Evolutionary conservation across 352 stramenopile species (phyloP).

Genomic region (Phytopythium vexans): DNA sequence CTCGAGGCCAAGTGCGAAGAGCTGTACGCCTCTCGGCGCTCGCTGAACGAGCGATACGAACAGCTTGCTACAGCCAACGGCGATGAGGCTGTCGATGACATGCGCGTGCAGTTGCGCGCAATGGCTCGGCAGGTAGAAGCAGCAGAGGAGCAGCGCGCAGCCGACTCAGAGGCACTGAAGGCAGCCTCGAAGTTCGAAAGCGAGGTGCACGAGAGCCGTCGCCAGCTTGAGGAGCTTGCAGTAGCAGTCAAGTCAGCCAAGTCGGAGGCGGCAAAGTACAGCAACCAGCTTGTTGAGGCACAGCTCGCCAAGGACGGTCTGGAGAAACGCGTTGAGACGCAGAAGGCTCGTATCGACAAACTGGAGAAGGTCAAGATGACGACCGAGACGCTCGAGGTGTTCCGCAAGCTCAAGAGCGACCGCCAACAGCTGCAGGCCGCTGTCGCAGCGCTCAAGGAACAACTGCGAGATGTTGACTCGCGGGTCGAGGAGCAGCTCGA

Average conservation of each 20-base stretch:
- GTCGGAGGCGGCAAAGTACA: conserved; percentile 48
- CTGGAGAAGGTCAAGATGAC: conserved; percentile 86
- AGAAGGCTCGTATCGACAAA: conserved; percentile 69
- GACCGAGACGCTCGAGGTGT: conserved; percentile 62
- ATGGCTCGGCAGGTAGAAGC: conserved; percentile 22
- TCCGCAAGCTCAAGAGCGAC: conserved; percentile 63
- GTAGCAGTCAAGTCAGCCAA: conserved; percentile 57
- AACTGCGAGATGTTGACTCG: conserved; percentile 10
- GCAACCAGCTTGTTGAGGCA: conserved; percentile 38
- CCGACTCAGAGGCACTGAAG: conserved; percentile 4
- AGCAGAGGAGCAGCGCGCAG: conserved; percentile 18
- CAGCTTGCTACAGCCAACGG: no score
- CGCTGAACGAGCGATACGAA: conserved; percentile 21
- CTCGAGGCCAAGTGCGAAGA: conserved; percentile 30
- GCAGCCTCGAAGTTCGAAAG: conserved; percentile 32
- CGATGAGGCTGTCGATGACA: conserved; percentile 23
- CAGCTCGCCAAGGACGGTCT: conserved; percentile 42
- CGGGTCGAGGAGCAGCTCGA: conserved; percentile 5
- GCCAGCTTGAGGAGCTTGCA: conserved; percentile 43
- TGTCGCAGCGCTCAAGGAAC: conserved; percentile 32
- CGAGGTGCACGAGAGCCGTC: conserved; percentile 38
- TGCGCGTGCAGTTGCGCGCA: conserved; percentile 22
- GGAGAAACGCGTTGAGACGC: conserved; percentile 41
- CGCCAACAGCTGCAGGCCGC: conserved; percentile 43
- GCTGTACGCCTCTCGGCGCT: conserved; percentile 21